Percentiles rank a stretch among this genome's conserved stretches.
Evolutionary conservation across 1,139 yeast genomes (phyloP).

Genomic region (Magnusiomyces sp.): DNA sequence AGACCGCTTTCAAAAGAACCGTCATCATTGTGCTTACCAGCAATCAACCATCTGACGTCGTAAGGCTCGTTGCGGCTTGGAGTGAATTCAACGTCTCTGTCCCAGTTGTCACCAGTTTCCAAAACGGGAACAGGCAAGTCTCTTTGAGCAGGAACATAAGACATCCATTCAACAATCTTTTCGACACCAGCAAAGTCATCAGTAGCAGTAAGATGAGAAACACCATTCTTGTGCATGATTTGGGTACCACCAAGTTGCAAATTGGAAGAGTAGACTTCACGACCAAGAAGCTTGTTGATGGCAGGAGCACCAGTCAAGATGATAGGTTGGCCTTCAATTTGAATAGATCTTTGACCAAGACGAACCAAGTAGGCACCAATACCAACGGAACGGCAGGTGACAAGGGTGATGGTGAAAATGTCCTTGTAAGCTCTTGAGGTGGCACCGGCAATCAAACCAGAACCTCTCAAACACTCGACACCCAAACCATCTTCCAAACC

Average conservation of each 20-base stretch:
- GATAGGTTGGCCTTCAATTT: slow-evolving; percentile 97
- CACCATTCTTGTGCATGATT: slow-evolving; percentile 97
- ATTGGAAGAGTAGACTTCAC: slow-evolving; percentile 94
- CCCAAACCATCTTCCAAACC: slow-evolving; percentile 97
- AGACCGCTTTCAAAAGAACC: slow-evolving; percentile 76
- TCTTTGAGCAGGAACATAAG: slow-evolving; percentile 90
- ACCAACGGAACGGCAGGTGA: slow-evolving; percentile 98
- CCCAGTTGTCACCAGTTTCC: slow-evolving; percentile 78
- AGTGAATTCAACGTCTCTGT: slow-evolving; percentile 75
- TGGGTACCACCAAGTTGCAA: slow-evolving; percentile 98
- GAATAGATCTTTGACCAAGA: slow-evolving; percentile 97
- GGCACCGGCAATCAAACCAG: slow-evolving; percentile 98
- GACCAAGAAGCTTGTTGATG: slow-evolving; percentile 88
- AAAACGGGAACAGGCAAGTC: slow-evolving; percentile 86
- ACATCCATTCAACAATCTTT: slow-evolving; percentile 90
- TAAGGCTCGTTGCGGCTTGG: slow-evolving; percentile 70
- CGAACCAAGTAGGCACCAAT: slow-evolving; percentile 98
- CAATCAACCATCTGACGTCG: slow-evolving; percentile 94
- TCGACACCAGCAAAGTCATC: slow-evolving; percentile 96
- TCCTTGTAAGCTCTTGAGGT: slow-evolving; percentile 96
- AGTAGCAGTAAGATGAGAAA: slow-evolving; percentile 88
- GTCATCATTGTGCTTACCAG: slow-evolving; percentile 61
- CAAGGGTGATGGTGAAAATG: slow-evolving; percentile 90
- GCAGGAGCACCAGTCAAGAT: slow-evolving; percentile 99
- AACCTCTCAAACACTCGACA: slow-evolving; percentile 95